Conservation (phyloP, 140 eudicot species). For the Senecio squalidus region DNA sequence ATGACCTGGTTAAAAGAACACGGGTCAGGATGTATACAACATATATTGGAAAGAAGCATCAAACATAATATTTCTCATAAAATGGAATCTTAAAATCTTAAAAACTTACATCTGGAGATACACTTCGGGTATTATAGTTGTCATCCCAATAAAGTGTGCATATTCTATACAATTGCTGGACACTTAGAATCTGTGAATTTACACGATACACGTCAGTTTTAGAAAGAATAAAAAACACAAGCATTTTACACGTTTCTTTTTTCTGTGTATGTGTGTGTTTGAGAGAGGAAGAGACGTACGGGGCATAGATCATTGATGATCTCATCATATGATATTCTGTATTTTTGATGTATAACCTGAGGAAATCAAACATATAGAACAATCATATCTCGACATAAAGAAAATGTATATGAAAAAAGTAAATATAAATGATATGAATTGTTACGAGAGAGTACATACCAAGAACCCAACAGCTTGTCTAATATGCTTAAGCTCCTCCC, state of each 20-base stretch:
- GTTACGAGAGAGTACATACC: conserved; percentile 31
- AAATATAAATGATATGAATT: neutral
- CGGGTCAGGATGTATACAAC: neutral
- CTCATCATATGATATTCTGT: conserved; percentile 63
- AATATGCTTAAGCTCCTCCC: conserved; percentile 89
- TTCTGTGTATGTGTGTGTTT: neutral
- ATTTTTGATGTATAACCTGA: conserved; percentile 80
- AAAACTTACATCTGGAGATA: conserved; percentile 75
- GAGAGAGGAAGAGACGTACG: conserved; percentile 34
- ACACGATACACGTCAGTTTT: neutral
- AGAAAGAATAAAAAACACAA: no score
- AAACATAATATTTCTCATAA: neutral
- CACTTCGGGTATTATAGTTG: conserved; percentile 68
- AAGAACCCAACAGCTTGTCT: conserved; percentile 91
- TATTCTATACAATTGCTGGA: conserved; percentile 71
- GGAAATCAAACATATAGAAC: no score
- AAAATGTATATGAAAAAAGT: neutral
- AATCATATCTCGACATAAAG: no score
- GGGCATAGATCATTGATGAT: conserved; percentile 78
- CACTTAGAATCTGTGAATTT: conserved; percentile 51
- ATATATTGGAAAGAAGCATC: neutral
- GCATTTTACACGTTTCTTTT: no score
- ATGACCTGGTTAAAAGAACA: conserved; percentile 49
- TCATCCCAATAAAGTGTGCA: conserved; percentile 87
- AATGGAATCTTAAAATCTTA: neutral